These are phyloP conservation scores for Boletus speciosus DNA, from an alignment of 768 basidiomycete species.

Conservation along the genomic window DNA sequence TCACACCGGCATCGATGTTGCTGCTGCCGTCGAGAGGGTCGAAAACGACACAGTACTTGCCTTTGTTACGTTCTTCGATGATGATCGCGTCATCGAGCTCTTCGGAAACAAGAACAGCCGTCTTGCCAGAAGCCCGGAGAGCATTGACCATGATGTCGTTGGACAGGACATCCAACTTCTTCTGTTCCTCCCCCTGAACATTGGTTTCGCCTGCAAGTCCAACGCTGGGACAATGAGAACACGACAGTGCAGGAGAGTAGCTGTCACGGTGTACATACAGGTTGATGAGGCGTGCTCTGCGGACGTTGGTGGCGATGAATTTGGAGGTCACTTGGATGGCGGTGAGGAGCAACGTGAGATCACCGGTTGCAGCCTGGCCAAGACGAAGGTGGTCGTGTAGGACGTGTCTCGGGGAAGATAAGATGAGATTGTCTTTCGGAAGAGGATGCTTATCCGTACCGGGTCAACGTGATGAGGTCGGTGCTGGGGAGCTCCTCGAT, in stretches of 20 bases:
- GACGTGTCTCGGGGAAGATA: slow-evolving; percentile 61
- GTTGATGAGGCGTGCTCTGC: slow-evolving; percentile 95
- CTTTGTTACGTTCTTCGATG: slow-evolving; percentile 75
- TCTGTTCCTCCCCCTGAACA: slow-evolving; percentile 98
- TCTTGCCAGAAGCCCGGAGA: slow-evolving; percentile 93
- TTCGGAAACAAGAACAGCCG: slow-evolving; percentile 94
- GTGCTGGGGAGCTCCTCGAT: slow-evolving; percentile 69
- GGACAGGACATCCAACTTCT: slow-evolving; percentile 95
- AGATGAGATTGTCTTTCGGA: not conserved
- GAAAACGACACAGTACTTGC: slow-evolving; percentile 96
- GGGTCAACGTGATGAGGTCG: slow-evolving; percentile 89
- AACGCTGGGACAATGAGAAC: slow-evolving; percentile 52
- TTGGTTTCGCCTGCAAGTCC: slow-evolving; percentile 96
- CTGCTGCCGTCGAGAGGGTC: slow-evolving; percentile 95
- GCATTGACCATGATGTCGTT: slow-evolving; percentile 99
- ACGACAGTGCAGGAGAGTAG: not conserved
- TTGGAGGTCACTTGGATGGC: slow-evolving; percentile 96
- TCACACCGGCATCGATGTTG: slow-evolving; percentile 98
- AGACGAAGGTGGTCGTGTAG: slow-evolving; percentile 80
- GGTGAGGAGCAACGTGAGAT: slow-evolving; percentile 89
- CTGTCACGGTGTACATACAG: slow-evolving; percentile 53
- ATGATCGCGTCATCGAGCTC: slow-evolving; percentile 91
- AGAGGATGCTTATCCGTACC: slow-evolving; percentile 44
- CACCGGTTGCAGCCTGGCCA: slow-evolving; percentile 83
- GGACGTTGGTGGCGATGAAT: slow-evolving; percentile 97